Evolutionary conservation across 1,284 basidiomycete genomes (phyloP), one percentile per base, ranked within the genome.

Genomic region (Naganishia sp.): DNA sequence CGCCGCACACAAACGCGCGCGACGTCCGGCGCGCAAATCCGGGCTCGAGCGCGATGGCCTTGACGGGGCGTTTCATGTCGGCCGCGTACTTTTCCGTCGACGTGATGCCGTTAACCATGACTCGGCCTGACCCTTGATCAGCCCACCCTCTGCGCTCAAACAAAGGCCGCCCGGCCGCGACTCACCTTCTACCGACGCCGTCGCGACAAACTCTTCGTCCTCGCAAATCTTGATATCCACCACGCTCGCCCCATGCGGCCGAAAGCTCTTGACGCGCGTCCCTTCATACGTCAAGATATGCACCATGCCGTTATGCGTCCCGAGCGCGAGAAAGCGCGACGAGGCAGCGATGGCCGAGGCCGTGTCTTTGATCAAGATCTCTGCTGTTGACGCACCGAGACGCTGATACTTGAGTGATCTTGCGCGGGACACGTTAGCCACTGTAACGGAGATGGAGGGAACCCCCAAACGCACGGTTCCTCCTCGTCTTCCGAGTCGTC

Each of bases 171-270:
- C 36, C 36, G 36, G 2, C 10, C 13, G 49, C 31, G 33, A 74
- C 85, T 79, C 78, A 92, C 94, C 96, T 79, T 99, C 95, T 74
- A 98, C 88, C 6, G 92, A 94, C 0, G 94, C 90, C 10, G 93
- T 94, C 0, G 88, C 93, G 5, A 99, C 86, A 76, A 93, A 98
- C 67, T 97, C 93, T 49, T 86, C 88, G 0, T 89, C 89, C 57
- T 85, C 81, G 77, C 98, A 95, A 73, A 99, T 84, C 56, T 86
- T 86, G 44, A 98, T 87, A 74, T 93, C 92, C 55, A 88, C 86
- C 60, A 99, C 84, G 21, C 90, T 90, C 0, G 95, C 95, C n/a
- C 88, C 84, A 75, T 99, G 96, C 3, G 91, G 90, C 70, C 92
- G 88, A 77, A 90, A 96, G 6, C 91, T 93, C 80, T 93, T 94